Base-by-base conservation (phyloP, 768 basidiomycete species). In the Phaffia australis region DNA sequence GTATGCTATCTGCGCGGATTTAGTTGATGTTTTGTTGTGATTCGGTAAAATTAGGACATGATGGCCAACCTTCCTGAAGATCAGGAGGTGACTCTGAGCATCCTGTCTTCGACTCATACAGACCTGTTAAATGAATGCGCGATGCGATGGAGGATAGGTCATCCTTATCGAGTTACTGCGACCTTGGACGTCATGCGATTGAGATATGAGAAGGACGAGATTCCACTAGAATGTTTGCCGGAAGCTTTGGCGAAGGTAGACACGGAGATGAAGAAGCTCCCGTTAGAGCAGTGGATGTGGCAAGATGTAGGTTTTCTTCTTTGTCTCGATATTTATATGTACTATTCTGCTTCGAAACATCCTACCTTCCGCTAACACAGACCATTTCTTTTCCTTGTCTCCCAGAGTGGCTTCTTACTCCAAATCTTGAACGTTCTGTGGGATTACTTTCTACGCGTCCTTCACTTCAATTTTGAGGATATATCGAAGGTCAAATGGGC, bases 81-180 rank as follows among this genome's bases (percentile, higher is more conserved):
- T 71, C 89, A 97, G 71, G 92, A 98, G 78, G 94, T 99, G 19
- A 89, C 92, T 0, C 79, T 98, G 48, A 88, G 89, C 8, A 97
- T 99, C 65, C 77, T 99, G 21, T 89, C 89, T 3, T 74, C 82
- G 1, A 74, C 81, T 15, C 89, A 97, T 74, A 80, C 89, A 51
- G 87, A 88, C 65, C 79, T 99, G 48, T 82, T 97, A 71, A 86
- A 86, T 65, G 88, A 93, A 71, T 92, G 90, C 71, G 89, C 89
- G 2, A 71, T 87, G 67, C 81, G 90, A 51, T 98, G 95, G 95
- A 81, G 94, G 56, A 85, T 98, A 69, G 83, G 84, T 1, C 85
- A 86, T 69, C 79, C 86, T 21, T 88, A 87, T 73, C 84, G 88
- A 46, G 85, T 82, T 0, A 81, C 85, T 14, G 86, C 85, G 72